Evolutionary conservation across 768 basidiomycete species (phyloP), one percentile per base, ranked within the genome.

Genomic region (Cyclocybe aegerita): DNA sequence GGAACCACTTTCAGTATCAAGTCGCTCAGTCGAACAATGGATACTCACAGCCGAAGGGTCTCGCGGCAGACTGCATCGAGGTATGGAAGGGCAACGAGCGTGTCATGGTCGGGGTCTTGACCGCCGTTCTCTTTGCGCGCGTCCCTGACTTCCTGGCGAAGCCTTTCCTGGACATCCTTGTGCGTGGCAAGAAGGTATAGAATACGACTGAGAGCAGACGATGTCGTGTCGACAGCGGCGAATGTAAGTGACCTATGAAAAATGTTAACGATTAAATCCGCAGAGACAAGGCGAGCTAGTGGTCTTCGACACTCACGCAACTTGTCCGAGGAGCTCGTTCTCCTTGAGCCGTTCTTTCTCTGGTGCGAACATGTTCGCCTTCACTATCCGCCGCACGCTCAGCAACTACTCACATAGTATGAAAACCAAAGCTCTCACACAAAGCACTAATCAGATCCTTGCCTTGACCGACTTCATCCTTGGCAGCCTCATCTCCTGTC

Each of bases 361-460:
- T 4, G 63, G 43, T 2, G 66, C 68, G 8, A 51, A 35, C 64
- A 64, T 65, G 44, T 73, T 73, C n/a, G 64, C 69, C 34, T 50
- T 61, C 64, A 75, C 72, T 75, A 17, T 10, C 32, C 12, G 17
- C 16, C 35, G 29, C 32, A 10, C 14, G 33, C 7, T 3, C 32
- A n/a, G 10, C 16, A 39, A 14, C 14, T 34, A 8, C 9, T 32
- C 9, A 35, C 6, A 39, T 10, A 30, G 39, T 39, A 15, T 31
- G 15, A 9, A 6, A 39, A 1, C 14, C 5, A 23, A 5, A 23
- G 5, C 23, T 5, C 74, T 33, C 55, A 80, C 79, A 59, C 9
- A 79, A 60, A 31, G 76, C 64, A 47, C 72, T 79, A 55, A 79
- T 72, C 14, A 80, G 66, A 54, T 80, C 78, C 47, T 74, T 75